Evolutionary conservation across 106 monocot species (phyloP).

Genomic region (Triglochin maritima): DNA sequence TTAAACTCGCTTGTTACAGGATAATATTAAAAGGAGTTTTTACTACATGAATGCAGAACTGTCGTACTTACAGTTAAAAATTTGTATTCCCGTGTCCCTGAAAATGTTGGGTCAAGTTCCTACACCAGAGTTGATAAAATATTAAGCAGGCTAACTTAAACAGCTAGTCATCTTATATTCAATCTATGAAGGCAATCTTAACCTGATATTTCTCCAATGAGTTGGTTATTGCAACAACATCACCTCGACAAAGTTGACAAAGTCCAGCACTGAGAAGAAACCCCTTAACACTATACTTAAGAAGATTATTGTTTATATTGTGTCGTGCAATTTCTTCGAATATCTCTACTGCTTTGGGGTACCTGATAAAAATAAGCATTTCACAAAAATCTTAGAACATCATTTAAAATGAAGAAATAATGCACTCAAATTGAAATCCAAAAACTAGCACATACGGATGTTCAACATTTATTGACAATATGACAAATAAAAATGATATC

Average conservation of each 20-base stretch:
- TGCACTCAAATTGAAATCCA: too few species aligned
- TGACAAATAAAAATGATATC: too few species aligned
- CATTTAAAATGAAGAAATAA: too few species aligned
- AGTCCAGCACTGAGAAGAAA: conserved; percentile 87
- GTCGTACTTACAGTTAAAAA: conserved; percentile 37
- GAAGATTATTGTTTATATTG: conserved; percentile 63
- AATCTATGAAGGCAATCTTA: not conserved
- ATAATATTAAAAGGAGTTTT: not conserved
- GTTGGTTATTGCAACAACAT: conserved; percentile 66
- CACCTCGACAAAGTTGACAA: conserved; percentile 81
- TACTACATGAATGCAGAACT: not conserved
- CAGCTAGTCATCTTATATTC: not conserved
- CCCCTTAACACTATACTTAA: conserved; percentile 85
- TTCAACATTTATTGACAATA: too few species aligned
- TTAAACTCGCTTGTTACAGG: not conserved
- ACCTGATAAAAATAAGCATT: conserved; percentile 29
- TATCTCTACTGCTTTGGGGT: conserved; percentile 77
- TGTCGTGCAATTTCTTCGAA: conserved; percentile 69
- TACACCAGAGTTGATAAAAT: conserved; percentile 24
- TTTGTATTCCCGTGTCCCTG: conserved; percentile 52
- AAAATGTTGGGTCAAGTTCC: conserved; percentile 28
- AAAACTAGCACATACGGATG: too few species aligned
- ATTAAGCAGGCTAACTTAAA: conserved; percentile 30
- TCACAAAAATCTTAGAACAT: not conserved
- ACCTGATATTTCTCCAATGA: conserved; percentile 78